A percentile compares a stretch with the other conserved stretches of the same genome.
Evolutionary conservation across 2,329 filamentous ascomycete species (phyloP).

Genomic region (Aspergillus ochraceus): DNA sequence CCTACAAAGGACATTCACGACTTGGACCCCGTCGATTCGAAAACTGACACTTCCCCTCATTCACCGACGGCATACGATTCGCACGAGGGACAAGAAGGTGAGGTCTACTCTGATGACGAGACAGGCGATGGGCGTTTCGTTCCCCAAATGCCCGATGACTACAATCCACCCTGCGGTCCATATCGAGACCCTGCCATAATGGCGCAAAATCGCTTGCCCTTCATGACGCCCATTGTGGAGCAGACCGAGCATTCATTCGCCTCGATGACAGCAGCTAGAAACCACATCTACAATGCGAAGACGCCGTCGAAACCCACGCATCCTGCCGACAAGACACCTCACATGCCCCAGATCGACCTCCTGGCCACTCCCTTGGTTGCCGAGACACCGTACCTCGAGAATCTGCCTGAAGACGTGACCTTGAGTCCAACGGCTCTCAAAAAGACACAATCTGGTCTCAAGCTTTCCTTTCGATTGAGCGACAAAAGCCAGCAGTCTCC

Average conservation of each 20-base stretch:
- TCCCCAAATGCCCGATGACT: constrained; percentile 80
- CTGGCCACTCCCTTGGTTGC: constrained; percentile 73
- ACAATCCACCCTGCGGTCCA: constrained; percentile 73
- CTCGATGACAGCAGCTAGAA: constrained; percentile 57
- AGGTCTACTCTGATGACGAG: constrained; percentile 29
- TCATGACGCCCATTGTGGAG: constrained; percentile 98
- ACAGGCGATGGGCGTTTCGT: constrained; percentile 46
- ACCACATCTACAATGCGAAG: constrained; percentile 65
- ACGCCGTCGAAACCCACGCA: constrained; percentile 67
- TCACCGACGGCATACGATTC: constrained; percentile 15
- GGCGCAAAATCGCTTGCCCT: constrained; percentile 88
- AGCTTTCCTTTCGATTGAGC: constrained; percentile 17
- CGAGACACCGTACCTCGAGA: constrained; percentile 54
- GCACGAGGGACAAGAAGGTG: constrained; percentile 26
- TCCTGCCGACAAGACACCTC: constrained; percentile 25
- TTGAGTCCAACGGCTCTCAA: constrained; percentile 42
- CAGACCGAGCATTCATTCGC: constrained; percentile 85
- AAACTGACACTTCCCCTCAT: constrained; percentile 24
- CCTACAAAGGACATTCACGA: constrained; percentile 68
- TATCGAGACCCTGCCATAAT: constrained; percentile 77
- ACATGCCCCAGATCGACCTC: constrained; percentile 44
- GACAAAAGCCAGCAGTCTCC: constrained; percentile 49
- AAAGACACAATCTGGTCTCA: constrained; percentile 33
- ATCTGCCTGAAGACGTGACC: constrained; percentile 33
- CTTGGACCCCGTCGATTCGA: constrained; percentile 10